Percentiles rank a stretch among this genome's conserved stretches.
phyloP scores from a whole-genome alignment of 345 rosid genomes.

The Kandelia obovata region DNA sequence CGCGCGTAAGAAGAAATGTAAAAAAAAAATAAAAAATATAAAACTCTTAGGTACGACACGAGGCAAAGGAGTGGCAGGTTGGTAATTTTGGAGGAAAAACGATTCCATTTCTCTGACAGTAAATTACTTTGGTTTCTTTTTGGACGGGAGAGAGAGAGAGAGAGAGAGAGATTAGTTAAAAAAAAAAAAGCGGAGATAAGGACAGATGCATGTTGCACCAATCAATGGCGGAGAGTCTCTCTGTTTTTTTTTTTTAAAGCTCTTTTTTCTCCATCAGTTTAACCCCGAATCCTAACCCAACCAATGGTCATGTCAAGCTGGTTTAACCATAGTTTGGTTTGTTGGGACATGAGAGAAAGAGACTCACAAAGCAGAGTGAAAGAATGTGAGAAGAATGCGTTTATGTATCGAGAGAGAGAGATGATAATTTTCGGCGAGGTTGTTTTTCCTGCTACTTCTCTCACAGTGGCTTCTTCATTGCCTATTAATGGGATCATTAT shows the following conservation, averaged over 20 bases:
- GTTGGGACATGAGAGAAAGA: background rate
- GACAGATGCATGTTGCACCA: slow-evolving; percentile 27
- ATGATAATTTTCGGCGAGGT: background rate
- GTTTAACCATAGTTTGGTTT: too few species aligned
- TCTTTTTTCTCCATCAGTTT: background rate
- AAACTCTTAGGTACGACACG: too few species aligned
- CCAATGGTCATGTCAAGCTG: slow-evolving; percentile 2
- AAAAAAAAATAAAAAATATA: too few species aligned
- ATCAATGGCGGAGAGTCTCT: slow-evolving; percentile 15
- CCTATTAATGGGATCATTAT: slow-evolving; percentile 8
- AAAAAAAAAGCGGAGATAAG: slow-evolving; percentile 17
- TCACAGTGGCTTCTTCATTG: slow-evolving; percentile 4
- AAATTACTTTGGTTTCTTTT: too few species aligned
- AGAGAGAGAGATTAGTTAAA: too few species aligned
- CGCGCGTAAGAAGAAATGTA: too few species aligned
- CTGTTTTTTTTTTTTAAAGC: background rate
- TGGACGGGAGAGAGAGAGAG: background rate
- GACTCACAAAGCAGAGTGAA: too few species aligned
- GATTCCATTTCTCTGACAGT: too few species aligned
- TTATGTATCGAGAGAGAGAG: background rate
- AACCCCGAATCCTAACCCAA: background rate
- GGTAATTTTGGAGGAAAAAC: too few species aligned
- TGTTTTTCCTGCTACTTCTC: slow-evolving; percentile 1
- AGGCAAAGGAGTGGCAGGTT: too few species aligned
- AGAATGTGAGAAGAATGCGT: too few species aligned